These are phyloP conservation scores for Cornus controversa DNA, from an alignment of 148 eudicot genomes.

Conservation along the genomic window DNA sequence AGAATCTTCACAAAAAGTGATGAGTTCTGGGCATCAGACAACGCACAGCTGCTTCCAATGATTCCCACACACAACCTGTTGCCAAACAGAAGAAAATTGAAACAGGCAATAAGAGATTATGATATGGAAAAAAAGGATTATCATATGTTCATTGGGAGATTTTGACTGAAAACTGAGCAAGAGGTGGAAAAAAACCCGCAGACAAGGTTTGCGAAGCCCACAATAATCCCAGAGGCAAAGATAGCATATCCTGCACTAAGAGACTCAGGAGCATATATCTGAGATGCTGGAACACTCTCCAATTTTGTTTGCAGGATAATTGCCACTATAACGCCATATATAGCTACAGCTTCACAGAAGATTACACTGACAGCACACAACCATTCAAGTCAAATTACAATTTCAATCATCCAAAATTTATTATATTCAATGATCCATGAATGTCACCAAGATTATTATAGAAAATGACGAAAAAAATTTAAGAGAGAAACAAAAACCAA, in stretches of 20 bases:
- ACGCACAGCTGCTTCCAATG: constrained; percentile 91
- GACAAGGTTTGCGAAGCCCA: constrained; percentile 91
- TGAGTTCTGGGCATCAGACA: constrained; percentile 90
- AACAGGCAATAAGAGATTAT: not conserved
- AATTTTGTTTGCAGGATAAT: constrained; percentile 83
- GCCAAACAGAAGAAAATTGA: not conserved
- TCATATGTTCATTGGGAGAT: not conserved
- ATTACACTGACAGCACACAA: constrained; percentile 54
- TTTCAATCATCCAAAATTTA: not conserved
- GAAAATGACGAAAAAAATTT: too few species aligned
- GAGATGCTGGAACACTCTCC: constrained; percentile 72
- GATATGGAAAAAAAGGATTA: too few species aligned
- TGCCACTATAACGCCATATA: constrained; percentile 87
- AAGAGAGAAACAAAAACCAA: not conserved
- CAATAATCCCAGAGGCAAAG: constrained; percentile 78
- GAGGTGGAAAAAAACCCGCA: constrained; percentile 24
- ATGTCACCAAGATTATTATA: not conserved
- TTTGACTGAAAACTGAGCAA: not conserved
- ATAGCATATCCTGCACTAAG: constrained; percentile 88
- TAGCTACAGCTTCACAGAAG: constrained; percentile 91
- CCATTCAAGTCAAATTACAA: not conserved
- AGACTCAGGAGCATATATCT: constrained; percentile 61
- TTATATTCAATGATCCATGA: not conserved
- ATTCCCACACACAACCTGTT: constrained; percentile 76
- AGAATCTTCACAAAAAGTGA: constrained; percentile 82